phyloP scores from a whole-genome alignment of 805 yeast species.

The Metschnikowia bowlesiae region DNA sequence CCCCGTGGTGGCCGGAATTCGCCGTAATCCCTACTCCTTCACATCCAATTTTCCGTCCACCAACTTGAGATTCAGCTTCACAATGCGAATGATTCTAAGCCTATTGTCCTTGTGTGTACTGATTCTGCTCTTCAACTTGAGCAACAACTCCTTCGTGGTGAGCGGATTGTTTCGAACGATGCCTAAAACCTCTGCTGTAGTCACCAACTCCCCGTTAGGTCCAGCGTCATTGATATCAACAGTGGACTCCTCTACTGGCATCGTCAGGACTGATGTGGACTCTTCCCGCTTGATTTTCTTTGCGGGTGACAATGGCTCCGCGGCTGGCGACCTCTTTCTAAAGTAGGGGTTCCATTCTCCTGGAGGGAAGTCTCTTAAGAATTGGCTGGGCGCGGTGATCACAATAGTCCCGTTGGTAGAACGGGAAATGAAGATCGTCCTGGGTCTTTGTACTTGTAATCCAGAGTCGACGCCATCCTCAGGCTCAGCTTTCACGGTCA shows the following conservation, averaged over 20 bases:
- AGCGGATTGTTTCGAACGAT: slow-evolving; percentile 55
- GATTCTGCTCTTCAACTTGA: slow-evolving; percentile 57
- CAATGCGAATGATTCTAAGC: slow-evolving; percentile 52
- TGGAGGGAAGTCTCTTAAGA: slow-evolving; percentile 61
- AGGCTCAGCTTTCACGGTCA: slow-evolving; percentile 31
- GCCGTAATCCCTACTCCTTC: slow-evolving; percentile 20
- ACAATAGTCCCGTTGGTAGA: slow-evolving; percentile 45
- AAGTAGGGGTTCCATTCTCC: slow-evolving; percentile 83
- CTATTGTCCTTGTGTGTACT: slow-evolving; percentile 61
- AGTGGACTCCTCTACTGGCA: slow-evolving; percentile 8
- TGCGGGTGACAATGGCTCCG: slow-evolving; percentile 24
- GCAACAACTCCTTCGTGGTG: slow-evolving; percentile 60
- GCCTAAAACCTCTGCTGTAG: slow-evolving; percentile 66
- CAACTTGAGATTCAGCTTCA: slow-evolving; percentile 53
- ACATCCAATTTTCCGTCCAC: slow-evolving; percentile 45
- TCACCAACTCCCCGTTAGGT: slow-evolving; percentile 45
- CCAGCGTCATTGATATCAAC: slow-evolving; percentile 35
- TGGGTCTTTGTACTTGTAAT: slow-evolving; percentile 4
- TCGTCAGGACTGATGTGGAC: slow-evolving; percentile 9
- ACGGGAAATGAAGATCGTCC: slow-evolving; percentile 21
- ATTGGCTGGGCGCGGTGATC: slow-evolving; percentile 57
- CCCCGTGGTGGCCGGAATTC: not conserved
- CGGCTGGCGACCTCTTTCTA: slow-evolving; percentile 29
- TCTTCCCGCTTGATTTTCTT: slow-evolving; percentile 40
- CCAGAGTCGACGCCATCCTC: slow-evolving; percentile 18